Base-by-base conservation (phyloP, 2,329 filamentous ascomycete species). In the Aspergillus sp. region DNA sequence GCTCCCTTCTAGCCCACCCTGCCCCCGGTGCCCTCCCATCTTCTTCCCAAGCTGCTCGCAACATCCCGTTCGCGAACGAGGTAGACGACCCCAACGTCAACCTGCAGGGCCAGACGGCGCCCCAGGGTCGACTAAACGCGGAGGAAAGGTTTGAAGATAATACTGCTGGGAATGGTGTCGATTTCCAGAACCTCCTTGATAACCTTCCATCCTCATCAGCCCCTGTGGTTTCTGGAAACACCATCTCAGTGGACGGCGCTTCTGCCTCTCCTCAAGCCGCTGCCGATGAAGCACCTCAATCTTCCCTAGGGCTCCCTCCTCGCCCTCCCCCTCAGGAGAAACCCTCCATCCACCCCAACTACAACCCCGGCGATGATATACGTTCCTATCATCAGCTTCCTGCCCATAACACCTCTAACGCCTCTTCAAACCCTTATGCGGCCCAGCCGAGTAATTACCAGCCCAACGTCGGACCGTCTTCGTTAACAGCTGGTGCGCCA, bases 161-260 rank as follows among this genome's bases (percentile, higher is more conserved):
- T 50, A 57, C 61, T 58, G 63, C 62, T 57, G 70, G 74, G 61
- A 69, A 68, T 54, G 79, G 76, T 59, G 75, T 80, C 66, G 76
- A 80, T 66, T 79, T 78, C 64, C 78, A 80, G 67, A 77, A 73
- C 56, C 67, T 81, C 56, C 73, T 81, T 66, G 77, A 80, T 71
- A 80, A 79, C 65, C 72, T 80, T 39, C 73, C 77, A 58, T 72
- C 71, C 30, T 63, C 65, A 44, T 63, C 69, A 54, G 67, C 66
- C 51, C 66, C 64, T 61, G 52, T 64, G 48, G 53, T 66, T 57
- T 60, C 66, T 56, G 66, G 64, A 57, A 64, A 63, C 39, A 55
- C 60, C 44, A 56, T 64, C 46, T 65, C 69, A 51, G 57, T 60
- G 45, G 65, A 70, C 56, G 65, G 70, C 61, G 60, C 65, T 58